Base-by-base conservation (phyloP, 768 basidiomycete species). In the Russula earlei region DNA sequence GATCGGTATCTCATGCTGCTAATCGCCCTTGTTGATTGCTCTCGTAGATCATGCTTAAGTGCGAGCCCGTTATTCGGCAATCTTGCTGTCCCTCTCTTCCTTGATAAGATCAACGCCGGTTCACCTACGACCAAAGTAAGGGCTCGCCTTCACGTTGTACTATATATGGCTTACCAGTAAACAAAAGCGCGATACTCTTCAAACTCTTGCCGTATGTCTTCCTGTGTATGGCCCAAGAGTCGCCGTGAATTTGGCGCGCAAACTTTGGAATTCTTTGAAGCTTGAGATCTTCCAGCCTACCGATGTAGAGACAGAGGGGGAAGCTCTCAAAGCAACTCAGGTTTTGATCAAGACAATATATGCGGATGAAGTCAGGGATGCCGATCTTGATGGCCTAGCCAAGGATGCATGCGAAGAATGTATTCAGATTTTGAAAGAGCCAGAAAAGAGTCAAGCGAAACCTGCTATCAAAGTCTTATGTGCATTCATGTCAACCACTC, bases 241-340 rank as follows among this genome's bases (percentile, higher is more conserved):
- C 4, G 82, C 82, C 2, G 76, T 77, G 14, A 77, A 78, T 10
- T 77, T 79, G 54, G 87, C 86, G 1, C 75, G 76, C 4, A 85
- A 91, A 60, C 69, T 98, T n/a, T 96, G 93, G 91, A 93, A 85
- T 67, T 77, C 85, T 0, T 68, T 98, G 33, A 95, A 91, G 67
- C 76, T 97, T 24, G 96, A 98, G 92, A 87, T 98, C 34, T 89
- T 97, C 69, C 92, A 97, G 75, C 90, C 95, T 0, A 85, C 83
- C 2, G 94, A 98, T 66, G 49, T 71, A 6, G 70, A 78, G 31
- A 89, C 87, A 7, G 91, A 95, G 66, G 74, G 75, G 34, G 78
- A 81, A 49, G 90, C 94, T 1, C 72, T 96, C 27, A 75, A 77
- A 29, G 76, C 91, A 0, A 76, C 84, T 1, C 83, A 85, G 63